phyloP scores from a whole-genome alignment of 2,329 filamentous ascomycete species.

The Aureobasidium melanogenum region DNA sequence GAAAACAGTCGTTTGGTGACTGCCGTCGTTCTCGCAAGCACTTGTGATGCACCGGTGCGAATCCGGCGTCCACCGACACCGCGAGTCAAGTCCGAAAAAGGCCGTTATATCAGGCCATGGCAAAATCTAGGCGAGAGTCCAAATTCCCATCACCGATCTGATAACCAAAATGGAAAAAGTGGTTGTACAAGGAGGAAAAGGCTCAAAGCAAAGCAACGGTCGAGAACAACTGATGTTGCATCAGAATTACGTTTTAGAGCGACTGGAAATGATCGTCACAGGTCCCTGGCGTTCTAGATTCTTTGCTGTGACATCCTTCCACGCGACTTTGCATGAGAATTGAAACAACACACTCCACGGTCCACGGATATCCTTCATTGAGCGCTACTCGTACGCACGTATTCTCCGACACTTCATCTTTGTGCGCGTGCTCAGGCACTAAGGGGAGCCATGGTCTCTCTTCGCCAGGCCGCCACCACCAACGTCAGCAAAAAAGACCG shows the following conservation, averaged over 20 bases:
- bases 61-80: background rate
- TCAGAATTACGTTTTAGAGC: background rate
- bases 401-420: no score
- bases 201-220: background rate
- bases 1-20: background rate
- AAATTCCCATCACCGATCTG: background rate
- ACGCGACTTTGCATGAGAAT: background rate
- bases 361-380: background rate
- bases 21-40: background rate
- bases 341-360: background rate
- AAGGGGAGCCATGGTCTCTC: background rate
- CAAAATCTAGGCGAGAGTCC: background rate
- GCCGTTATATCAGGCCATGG: background rate
- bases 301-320: background rate
- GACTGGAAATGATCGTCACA: background rate
- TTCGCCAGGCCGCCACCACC: background rate
- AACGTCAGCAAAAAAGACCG: background rate
- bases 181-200: background rate
- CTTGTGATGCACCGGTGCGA: background rate
- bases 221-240: background rate
- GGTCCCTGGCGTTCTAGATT: background rate
- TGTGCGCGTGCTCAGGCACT: no score
- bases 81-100: background rate
- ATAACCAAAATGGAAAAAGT: background rate
- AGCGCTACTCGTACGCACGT: no score